Percentiles rank a stretch among this genome's conserved stretches.
Evolutionary conservation across 257 asterid species (phyloP).

Genomic region (Fraxinus pennsylvanica): DNA sequence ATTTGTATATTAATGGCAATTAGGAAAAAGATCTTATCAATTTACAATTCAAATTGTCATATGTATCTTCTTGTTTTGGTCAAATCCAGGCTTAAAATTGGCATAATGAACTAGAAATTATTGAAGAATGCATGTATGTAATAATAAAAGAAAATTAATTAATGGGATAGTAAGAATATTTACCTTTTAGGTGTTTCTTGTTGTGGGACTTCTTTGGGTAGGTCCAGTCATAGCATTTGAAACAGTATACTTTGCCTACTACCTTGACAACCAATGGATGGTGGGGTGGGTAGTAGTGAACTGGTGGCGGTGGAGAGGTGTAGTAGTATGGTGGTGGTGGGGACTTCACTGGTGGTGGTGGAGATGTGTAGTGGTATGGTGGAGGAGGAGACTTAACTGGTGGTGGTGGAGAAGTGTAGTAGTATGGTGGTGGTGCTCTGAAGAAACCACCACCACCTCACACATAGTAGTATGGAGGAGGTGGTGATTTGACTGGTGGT

Average conservation of each 20-base stretch:
- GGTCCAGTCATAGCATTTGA: constrained; percentile 29
- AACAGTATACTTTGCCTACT: constrained; percentile 33
- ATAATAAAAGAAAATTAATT: background rate
- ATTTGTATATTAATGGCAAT: background rate
- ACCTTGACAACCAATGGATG: constrained; percentile 28
- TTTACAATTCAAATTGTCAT: background rate
- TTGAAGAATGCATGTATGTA: background rate
- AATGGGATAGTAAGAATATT: background rate
- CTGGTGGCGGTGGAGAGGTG: constrained; percentile 11
- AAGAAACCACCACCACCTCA: too few species aligned
- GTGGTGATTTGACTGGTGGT: constrained; percentile 8
- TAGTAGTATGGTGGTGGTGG: constrained; percentile 26
- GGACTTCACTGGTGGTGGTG: constrained; percentile 16
- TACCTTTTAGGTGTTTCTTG: constrained; percentile 37
- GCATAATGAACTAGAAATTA: background rate
- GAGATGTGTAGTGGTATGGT: constrained; percentile 9
- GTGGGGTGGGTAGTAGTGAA: constrained; percentile 6
- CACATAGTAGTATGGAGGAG: constrained; percentile 2
- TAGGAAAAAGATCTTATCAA: background rate
- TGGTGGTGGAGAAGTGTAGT: background rate
- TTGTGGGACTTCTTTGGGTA: constrained; percentile 29
- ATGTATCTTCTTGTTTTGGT: background rate
- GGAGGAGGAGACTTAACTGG: background rate
- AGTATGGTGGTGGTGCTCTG: too few species aligned
- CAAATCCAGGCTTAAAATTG: too few species aligned